Evolutionary conservation across 345 rosid genomes (phyloP).

Genomic region (Mallotus nudiflorus): DNA sequence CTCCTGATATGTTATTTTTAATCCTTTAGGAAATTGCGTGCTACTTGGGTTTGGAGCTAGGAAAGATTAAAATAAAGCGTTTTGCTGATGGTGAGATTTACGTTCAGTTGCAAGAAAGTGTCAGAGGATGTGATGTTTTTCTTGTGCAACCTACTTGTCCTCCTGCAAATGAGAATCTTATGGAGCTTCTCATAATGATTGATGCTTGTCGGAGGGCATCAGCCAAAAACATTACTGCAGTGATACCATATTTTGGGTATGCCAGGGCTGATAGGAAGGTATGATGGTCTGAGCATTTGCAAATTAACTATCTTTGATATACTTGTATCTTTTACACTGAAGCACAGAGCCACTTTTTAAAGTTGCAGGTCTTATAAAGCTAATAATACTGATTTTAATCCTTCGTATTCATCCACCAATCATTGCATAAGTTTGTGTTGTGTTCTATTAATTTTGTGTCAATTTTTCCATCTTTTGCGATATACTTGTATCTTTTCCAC

Average conservation of each 20-base stretch:
- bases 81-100: constrained; percentile 98
- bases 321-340: too few species aligned
- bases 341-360: too few species aligned
- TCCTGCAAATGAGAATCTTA: constrained; percentile 97
- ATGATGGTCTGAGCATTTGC: too few species aligned
- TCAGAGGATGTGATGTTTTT: constrained; percentile 96
- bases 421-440: too few species aligned
- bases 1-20: neutral
- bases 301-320: too few species aligned
- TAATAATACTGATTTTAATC: too few species aligned
- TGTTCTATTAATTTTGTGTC: too few species aligned
- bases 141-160: constrained; percentile 97
- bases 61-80: constrained; percentile 83
- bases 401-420: too few species aligned
- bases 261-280: constrained; percentile 99
- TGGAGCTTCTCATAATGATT: constrained; percentile 94
- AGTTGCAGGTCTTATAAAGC: too few species aligned
- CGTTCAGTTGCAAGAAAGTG: constrained; percentile 97
- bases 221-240: constrained; percentile 87
- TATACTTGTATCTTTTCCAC: too few species aligned
- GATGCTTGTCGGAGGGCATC: constrained; percentile 99
- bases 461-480: too few species aligned
- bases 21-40: constrained; percentile 74
- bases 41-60: constrained; percentile 94
- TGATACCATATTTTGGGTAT: constrained; percentile 95